Evolutionary conservation across 2,329 filamentous ascomycete genomes (phyloP).

Genomic region (Cladophialophora immunda): DNA sequence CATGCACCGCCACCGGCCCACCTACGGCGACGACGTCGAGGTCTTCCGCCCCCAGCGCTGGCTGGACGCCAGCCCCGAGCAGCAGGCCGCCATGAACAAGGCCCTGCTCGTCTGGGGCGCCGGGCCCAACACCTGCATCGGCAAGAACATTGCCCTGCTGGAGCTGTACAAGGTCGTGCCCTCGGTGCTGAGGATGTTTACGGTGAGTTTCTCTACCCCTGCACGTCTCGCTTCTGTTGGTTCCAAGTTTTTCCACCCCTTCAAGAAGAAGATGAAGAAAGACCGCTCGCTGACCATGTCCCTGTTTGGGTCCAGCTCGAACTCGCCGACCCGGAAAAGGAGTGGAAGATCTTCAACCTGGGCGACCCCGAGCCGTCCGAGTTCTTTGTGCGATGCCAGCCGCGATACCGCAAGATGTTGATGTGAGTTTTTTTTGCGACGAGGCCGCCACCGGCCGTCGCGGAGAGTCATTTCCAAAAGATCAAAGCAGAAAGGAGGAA

Average conservation of each 20-base stretch:
- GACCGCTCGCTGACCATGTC: neutral
- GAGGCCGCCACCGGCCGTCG: too few species aligned
- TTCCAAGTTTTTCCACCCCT: too few species aligned
- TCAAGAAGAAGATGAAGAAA: too few species aligned
- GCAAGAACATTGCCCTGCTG: constrained; percentile 39
- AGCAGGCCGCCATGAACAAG: constrained; percentile 59
- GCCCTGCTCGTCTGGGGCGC: constrained; percentile 56
- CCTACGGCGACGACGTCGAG: constrained; percentile 47
- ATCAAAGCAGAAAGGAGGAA: too few species aligned
- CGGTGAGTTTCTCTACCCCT: constrained; percentile 20
- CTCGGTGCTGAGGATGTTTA: constrained; percentile 31
- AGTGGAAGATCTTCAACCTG: constrained; percentile 24
- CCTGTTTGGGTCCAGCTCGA: neutral
- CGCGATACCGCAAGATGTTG: constrained; percentile 14
- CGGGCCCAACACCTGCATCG: constrained; percentile 55
- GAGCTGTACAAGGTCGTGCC: constrained; percentile 42
- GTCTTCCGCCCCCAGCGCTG: constrained; percentile 68
- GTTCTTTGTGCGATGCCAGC: constrained; percentile 19
- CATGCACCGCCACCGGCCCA: constrained; percentile 40
- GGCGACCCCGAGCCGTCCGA: constrained; percentile 24
- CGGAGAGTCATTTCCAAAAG: too few species aligned
- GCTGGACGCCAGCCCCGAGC: constrained; percentile 61
- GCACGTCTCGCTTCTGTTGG: neutral
- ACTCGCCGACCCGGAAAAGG: constrained; percentile 17
- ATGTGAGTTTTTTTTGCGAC: neutral